These are phyloP conservation scores for Penicillium egyptiacum DNA, from an alignment of 495 filamentous ascomycete species.

Conservation along the genomic window DNA sequence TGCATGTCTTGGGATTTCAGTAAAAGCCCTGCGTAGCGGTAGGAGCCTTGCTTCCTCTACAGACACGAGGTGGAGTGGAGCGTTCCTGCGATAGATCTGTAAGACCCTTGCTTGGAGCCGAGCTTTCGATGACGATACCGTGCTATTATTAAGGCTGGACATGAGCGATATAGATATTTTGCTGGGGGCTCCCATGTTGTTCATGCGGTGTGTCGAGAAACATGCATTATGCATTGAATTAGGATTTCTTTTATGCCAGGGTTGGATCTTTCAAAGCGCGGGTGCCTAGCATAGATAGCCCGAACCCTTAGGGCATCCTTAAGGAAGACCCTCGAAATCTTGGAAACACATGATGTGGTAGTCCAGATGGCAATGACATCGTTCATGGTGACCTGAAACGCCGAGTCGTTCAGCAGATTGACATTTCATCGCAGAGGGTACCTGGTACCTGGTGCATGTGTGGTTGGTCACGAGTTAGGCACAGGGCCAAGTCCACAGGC, in stretches of 20 bases:
- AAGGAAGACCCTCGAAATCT: neutral
- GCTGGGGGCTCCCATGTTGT: neutral
- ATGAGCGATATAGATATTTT: neutral
- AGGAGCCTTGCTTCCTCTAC: constrained; percentile 14
- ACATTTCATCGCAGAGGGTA: constrained; percentile 9
- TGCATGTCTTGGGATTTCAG: neutral
- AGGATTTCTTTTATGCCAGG: neutral
- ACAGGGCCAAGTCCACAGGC: neutral
- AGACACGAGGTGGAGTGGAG: constrained; percentile 16
- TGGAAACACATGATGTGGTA: neutral
- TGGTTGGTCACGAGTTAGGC: constrained; percentile 3
- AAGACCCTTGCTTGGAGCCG: constrained; percentile 6
- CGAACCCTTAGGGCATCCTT: neutral
- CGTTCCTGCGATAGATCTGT: neutral
- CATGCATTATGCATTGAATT: constrained; percentile 6
- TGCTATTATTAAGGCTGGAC: neutral
- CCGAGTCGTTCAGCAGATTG: constrained; percentile 4
- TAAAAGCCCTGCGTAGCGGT: constrained; percentile 10
- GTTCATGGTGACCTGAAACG: constrained; percentile 3
- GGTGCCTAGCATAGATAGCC: constrained; percentile 3
- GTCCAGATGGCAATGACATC: constrained; percentile 11
- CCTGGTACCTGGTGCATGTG: neutral
- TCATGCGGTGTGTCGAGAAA: neutral
- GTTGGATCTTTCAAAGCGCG: neutral
- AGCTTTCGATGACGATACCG: constrained; percentile 2